Conservation (phyloP, 208 protist species). For the Histomonas meleagridis region DNA sequence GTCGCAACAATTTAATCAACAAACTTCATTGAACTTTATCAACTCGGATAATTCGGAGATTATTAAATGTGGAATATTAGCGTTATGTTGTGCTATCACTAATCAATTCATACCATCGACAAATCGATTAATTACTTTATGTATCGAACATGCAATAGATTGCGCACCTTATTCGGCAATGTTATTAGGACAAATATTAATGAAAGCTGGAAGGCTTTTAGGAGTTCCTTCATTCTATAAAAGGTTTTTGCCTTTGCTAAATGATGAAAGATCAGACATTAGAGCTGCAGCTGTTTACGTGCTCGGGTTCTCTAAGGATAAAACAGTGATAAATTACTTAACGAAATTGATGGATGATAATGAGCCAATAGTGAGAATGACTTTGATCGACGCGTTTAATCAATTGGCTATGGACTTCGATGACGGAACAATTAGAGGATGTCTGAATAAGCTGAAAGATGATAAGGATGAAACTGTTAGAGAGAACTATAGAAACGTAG, state of each 20-base stretch:
- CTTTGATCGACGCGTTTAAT: neutral
- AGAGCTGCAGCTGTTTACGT: neutral
- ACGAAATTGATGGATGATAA: neutral
- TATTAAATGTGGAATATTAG: neutral
- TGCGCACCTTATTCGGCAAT: neutral
- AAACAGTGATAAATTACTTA: neutral
- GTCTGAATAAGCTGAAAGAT: neutral
- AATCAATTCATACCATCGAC: neutral
- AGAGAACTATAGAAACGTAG: too few species aligned
- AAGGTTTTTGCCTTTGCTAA: neutral
- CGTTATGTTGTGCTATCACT: neutral
- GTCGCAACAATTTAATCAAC: neutral
- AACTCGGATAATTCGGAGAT: neutral
- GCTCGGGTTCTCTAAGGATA: neutral
- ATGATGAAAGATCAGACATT: neutral
- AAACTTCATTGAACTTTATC: neutral
- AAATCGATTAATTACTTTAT: neutral
- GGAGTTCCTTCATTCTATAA: neutral
- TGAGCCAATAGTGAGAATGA: neutral
- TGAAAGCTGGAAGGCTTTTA: neutral
- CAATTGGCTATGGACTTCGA: neutral
- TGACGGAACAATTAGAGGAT: neutral
- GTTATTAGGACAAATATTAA: neutral
- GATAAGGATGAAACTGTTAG: neutral
- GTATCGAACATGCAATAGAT: constrained; percentile 21